phyloP scores from a whole-genome alignment of 345 rosid genomes.

The Psidium friedrichsthalianum region DNA sequence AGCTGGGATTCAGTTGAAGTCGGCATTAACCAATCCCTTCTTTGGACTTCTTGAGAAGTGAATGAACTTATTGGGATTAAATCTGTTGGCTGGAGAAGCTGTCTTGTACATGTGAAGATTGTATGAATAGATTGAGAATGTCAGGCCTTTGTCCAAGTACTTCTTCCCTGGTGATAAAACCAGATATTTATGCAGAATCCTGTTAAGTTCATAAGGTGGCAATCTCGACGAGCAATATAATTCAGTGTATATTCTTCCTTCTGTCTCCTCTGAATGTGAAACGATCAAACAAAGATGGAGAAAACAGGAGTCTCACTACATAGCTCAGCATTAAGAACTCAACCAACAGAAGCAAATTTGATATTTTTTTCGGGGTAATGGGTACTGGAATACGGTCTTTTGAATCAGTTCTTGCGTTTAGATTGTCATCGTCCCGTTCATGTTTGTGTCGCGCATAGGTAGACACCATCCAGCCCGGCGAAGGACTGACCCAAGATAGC shows the following conservation, averaged over 20 bases:
- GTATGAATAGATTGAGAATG: neutral
- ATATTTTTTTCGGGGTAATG: neutral
- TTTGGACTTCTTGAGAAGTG: conserved; percentile 41
- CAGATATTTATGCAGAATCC: neutral
- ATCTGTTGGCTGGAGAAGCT: neutral
- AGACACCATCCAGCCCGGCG: neutral
- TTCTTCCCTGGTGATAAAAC: neutral
- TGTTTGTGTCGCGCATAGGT: neutral
- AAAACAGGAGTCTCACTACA: neutral
- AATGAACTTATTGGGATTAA: neutral
- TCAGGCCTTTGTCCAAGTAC: neutral
- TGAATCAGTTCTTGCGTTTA: neutral
- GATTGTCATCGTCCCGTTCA: neutral
- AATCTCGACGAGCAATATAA: neutral
- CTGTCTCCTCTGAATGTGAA: neutral
- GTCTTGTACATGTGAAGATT: neutral
- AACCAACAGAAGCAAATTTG: neutral
- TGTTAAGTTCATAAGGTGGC: neutral
- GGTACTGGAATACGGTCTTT: neutral
- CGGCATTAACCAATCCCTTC: conserved; percentile 69
- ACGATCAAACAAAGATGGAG: neutral
- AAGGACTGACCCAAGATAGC: neutral
- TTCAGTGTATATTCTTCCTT: neutral
- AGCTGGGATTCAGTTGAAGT: conserved; percentile 36
- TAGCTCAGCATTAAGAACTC: neutral